Conservation (phyloP, 495 filamentous ascomycete species). For the Cercophora samala region DNA sequence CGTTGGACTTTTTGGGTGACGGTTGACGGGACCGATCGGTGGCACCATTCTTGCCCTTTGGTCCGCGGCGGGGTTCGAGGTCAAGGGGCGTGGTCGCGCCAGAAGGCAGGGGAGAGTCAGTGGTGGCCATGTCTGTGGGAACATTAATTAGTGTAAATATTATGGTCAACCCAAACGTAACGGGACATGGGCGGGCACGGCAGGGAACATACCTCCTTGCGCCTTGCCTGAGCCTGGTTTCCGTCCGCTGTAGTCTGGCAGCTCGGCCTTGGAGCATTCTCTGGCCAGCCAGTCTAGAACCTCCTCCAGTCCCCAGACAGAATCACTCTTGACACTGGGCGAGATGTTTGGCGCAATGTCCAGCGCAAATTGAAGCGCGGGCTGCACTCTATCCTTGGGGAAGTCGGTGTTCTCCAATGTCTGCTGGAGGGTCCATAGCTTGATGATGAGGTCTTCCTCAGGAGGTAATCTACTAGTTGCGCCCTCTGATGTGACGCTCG, state of each 20-base stretch:
- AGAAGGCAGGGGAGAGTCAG: conserved; percentile 45
- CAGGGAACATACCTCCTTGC: conserved; percentile 30
- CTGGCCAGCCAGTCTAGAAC: conserved; percentile 82
- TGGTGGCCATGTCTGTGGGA: conserved; percentile 39
- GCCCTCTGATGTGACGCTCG: conserved; percentile 40
- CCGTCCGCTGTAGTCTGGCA: conserved; percentile 63
- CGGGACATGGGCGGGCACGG: neutral
- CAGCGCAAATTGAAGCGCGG: conserved; percentile 63
- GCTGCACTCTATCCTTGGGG: conserved; percentile 56
- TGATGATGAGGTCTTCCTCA: conserved; percentile 71
- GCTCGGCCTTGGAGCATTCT: conserved; percentile 61
- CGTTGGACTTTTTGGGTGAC: conserved; percentile 33
- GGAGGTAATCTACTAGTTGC: conserved; percentile 43
- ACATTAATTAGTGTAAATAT: conserved; percentile 11
- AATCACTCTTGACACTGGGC: conserved; percentile 53
- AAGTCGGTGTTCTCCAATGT: conserved; percentile 67
- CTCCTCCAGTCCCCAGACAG: conserved; percentile 80
- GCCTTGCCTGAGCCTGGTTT: conserved; percentile 32
- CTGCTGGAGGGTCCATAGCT: conserved; percentile 76
- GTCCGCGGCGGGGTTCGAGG: conserved; percentile 26
- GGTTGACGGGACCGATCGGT: conserved; percentile 23
- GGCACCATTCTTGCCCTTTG: conserved; percentile 35
- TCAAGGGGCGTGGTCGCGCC: conserved; percentile 48
- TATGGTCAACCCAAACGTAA: neutral
- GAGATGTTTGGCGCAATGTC: conserved; percentile 53